phyloP scores from a whole-genome alignment of 2,329 filamentous ascomycete species.

The Tolypocladium tropicale region DNA sequence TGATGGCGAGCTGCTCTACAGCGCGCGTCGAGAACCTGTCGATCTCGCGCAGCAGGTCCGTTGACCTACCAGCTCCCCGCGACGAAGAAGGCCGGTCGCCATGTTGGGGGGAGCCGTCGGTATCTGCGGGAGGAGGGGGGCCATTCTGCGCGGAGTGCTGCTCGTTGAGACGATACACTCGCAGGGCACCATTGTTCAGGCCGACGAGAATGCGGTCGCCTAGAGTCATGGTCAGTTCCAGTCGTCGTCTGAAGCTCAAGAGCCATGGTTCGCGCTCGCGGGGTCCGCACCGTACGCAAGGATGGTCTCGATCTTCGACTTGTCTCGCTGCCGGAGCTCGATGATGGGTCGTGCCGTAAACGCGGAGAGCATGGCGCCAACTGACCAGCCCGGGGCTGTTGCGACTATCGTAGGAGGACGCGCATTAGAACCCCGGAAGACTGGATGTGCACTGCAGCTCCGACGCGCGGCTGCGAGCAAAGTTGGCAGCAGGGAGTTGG shows the following conservation, averaged over 20 bases:
- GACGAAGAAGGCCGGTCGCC: slow-evolving; percentile 15
- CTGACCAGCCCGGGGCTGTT: slow-evolving; percentile 29
- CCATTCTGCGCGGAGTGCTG: slow-evolving; percentile 26
- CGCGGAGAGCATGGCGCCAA: slow-evolving; percentile 77
- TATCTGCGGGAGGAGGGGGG: slow-evolving; percentile 13
- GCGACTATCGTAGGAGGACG: slow-evolving; percentile 15
- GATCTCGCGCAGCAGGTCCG: slow-evolving; percentile 80
- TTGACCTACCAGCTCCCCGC: slow-evolving; percentile 39
- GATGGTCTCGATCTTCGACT: slow-evolving; percentile 93
- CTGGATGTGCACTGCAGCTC: slow-evolving; percentile 9
- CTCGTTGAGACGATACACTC: slow-evolving; percentile 87
- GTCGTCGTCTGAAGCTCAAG: slow-evolving; percentile 9
- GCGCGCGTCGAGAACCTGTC: slow-evolving; percentile 88
- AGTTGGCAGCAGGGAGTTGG: background rate
- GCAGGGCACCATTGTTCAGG: slow-evolving; percentile 77
- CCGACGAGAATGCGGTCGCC: slow-evolving; percentile 88
- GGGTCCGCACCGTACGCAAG: slow-evolving; percentile 62
- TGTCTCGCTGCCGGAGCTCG: slow-evolving; percentile 92
- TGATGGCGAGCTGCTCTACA: slow-evolving; percentile 87
- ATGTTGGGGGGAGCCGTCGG: slow-evolving; percentile 16
- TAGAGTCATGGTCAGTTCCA: slow-evolving; percentile 19
- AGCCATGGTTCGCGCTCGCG: background rate
- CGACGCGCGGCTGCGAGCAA: background rate
- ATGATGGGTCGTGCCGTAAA: slow-evolving; percentile 94
- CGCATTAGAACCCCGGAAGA: slow-evolving; percentile 16